These are phyloP conservation scores for Coriolopsis trogii DNA, from an alignment of 1,284 basidiomycete genomes.

Conservation along the genomic window DNA sequence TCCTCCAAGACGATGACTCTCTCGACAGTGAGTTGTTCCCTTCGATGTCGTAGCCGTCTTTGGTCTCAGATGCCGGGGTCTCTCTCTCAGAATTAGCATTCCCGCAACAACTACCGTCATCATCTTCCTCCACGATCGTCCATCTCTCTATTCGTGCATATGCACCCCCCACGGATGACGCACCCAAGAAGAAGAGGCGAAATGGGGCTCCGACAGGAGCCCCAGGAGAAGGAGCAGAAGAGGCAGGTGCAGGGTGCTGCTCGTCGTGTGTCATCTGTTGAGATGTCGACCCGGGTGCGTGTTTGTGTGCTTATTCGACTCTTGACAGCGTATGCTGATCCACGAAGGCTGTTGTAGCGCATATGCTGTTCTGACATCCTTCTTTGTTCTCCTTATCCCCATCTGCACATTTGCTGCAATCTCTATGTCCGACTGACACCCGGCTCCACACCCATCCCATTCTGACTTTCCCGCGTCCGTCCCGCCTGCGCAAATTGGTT, in stretches of 20 bases:
- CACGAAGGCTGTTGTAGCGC: too few species aligned
- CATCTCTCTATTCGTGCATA: constrained; percentile 80
- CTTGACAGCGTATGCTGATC: not conserved
- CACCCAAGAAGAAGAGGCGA: constrained; percentile 52
- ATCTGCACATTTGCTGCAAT: too few species aligned
- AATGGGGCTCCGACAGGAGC: constrained; percentile 5
- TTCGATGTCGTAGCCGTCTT: not conserved
- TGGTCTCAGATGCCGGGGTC: constrained; percentile 7
- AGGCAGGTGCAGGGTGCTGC: constrained; percentile 32
- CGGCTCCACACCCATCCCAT: not conserved
- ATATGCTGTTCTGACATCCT: too few species aligned
- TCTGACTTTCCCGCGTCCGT: not conserved
- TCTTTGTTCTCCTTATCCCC: too few species aligned
- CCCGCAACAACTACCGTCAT: constrained; percentile 43
- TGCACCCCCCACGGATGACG: constrained; percentile 53
- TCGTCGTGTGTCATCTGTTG: constrained; percentile 32
- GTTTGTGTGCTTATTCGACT: not conserved
- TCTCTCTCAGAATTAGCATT: constrained; percentile 49
- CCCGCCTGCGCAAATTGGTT: constrained; percentile 3
- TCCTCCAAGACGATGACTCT: constrained; percentile 83
- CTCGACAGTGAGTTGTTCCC: constrained; percentile 57
- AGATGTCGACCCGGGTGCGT: not conserved
- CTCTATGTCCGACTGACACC: too few species aligned
- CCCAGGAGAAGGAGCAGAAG: constrained; percentile 18
- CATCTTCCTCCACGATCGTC: constrained; percentile 65